These are phyloP conservation scores for Chlorophyllum brunneum DNA, from an alignment of 768 basidiomycete species.

Conservation along the genomic window DNA sequence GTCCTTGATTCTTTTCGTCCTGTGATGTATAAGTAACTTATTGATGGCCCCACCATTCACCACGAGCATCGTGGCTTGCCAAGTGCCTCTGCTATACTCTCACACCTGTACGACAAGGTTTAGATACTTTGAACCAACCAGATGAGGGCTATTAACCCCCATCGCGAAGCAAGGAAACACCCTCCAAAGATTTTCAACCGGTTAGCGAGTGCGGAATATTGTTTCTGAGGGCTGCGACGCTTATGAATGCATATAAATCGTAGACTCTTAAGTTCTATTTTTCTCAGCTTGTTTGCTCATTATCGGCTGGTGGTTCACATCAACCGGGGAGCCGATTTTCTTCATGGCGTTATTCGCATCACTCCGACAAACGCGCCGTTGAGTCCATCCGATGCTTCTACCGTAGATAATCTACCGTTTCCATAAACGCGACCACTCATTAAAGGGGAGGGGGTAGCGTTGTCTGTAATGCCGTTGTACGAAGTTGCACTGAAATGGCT, in stretches of 20 bases:
- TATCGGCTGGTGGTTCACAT: background rate
- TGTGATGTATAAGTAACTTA: background rate
- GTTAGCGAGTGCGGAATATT: background rate
- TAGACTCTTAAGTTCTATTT: background rate
- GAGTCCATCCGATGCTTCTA: background rate
- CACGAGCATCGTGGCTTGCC: background rate
- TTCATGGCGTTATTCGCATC: background rate
- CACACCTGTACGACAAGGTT: slow-evolving; percentile 4
- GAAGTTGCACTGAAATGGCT: too few species aligned
- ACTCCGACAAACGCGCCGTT: background rate
- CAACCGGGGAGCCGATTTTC: background rate
- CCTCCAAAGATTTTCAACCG: background rate
- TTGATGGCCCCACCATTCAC: background rate
- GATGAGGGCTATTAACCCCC: slow-evolving; percentile 6
- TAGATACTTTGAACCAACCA: slow-evolving; percentile 3
- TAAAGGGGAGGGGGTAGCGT: too few species aligned
- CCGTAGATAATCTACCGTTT: background rate
- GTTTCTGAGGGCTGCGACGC: background rate
- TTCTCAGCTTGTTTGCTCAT: slow-evolving; percentile 1
- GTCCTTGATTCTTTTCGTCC: slow-evolving; percentile 5
- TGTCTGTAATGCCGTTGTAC: too few species aligned
- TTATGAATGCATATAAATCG: background rate
- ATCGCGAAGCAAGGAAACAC: background rate
- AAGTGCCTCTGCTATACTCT: background rate
- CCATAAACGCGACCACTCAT: background rate